phyloP scores from a whole-genome alignment of 2,329 filamentous ascomycete genomes.

The Elsinoe batatas region DNA sequence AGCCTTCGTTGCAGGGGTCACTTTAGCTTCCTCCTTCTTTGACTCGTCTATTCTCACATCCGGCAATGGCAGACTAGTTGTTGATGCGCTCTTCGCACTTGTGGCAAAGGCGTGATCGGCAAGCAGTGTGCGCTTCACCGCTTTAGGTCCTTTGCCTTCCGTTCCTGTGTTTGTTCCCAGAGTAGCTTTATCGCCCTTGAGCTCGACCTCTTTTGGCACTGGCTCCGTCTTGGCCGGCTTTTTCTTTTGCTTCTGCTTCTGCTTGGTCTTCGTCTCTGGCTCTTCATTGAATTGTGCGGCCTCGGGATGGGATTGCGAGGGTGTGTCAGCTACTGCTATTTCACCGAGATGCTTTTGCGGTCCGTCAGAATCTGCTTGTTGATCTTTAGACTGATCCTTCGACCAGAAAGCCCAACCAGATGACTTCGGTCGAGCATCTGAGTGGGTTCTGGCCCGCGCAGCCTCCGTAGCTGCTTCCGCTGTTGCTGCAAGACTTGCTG shows the following conservation, averaged over 20 bases:
- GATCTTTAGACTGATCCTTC: conserved; percentile 41
- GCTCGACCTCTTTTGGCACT: neutral
- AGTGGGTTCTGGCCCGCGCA: conserved; percentile 16
- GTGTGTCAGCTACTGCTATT: conserved; percentile 41
- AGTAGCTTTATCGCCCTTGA: neutral
- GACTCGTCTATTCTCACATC: neutral
- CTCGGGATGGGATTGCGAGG: conserved; percentile 41
- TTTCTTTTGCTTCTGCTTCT: conserved; percentile 21
- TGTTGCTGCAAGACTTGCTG: neutral
- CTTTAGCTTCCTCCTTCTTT: conserved; percentile 6
- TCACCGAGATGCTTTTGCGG: conserved; percentile 47
- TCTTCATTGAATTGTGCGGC: conserved; percentile 43
- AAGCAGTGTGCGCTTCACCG: neutral
- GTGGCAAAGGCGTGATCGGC: conserved; percentile 9
- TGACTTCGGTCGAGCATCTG: conserved; percentile 27
- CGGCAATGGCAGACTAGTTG: neutral
- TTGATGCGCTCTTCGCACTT: conserved; percentile 8
- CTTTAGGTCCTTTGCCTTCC: neutral
- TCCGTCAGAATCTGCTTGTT: conserved; percentile 46
- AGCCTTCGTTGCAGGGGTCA: conserved; percentile 7
- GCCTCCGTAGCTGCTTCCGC: neutral
- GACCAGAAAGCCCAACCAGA: conserved; percentile 81
- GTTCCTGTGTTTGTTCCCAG: neutral
- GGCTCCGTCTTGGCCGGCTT: conserved; percentile 17
- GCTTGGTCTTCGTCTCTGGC: conserved; percentile 18